Evolutionary conservation across 208 protist species (phyloP).

Genomic region (Trypanosoma cruzi): DNA sequence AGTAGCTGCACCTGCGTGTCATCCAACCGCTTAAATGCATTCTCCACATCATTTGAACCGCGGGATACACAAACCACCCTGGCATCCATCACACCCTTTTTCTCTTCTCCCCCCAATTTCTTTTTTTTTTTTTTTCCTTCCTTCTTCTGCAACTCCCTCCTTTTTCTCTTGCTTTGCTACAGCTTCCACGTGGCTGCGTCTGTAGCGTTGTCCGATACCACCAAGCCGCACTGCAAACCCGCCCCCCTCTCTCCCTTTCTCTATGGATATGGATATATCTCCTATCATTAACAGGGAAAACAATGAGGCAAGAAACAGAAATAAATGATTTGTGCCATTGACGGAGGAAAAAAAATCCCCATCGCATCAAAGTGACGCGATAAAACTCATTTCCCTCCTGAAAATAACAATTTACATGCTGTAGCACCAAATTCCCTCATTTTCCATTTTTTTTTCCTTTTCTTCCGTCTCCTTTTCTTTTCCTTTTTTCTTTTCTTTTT

Average conservation of each 20-base stretch:
- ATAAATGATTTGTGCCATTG: too few relatives aligned
- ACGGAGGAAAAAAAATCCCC: too few relatives aligned
- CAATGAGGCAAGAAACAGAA: too few relatives aligned
- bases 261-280: too few relatives aligned
- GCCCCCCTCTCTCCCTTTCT: not conserved
- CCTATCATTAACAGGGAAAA: too few relatives aligned
- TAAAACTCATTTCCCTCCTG: conserved; percentile 11
- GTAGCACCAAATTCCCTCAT: too few relatives aligned
- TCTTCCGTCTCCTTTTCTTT: not conserved
- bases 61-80: conserved; percentile 58
- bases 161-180: not conserved
- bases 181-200: not conserved
- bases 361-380: too few relatives aligned
- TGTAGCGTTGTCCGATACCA: not conserved
- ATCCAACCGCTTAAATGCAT: conserved; percentile 61
- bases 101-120: not conserved
- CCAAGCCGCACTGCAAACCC: not conserved
- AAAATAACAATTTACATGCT: too few relatives aligned
- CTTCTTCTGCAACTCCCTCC: not conserved
- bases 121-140: conserved; percentile 12
- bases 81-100: conserved; percentile 13
- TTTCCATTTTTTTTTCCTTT: conserved; percentile 6
- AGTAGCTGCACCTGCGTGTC: conserved; percentile 77
- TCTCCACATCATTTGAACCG: conserved; percentile 69
- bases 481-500: not conserved